These are phyloP conservation scores for Haplosporangium gracile DNA, from an alignment of 192 early-diverging fungal species.

Conservation along the genomic window DNA sequence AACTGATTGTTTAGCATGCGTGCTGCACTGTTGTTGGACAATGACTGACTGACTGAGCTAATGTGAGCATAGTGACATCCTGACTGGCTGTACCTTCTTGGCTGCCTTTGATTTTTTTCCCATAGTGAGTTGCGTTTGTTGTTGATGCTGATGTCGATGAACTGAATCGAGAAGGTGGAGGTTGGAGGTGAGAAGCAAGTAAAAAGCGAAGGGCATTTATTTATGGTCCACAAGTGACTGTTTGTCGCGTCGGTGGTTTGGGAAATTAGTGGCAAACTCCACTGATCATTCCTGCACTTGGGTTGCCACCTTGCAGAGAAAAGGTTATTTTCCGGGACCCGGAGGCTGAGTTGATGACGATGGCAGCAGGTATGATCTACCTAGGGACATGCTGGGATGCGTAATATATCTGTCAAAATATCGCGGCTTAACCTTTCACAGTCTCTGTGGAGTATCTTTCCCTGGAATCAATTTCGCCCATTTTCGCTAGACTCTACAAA, in stretches of 20 bases:
- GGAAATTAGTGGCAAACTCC: not conserved
- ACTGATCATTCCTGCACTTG: not conserved
- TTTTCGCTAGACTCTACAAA: too few species aligned
- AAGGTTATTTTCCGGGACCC: not conserved
- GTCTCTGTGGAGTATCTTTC: too few species aligned
- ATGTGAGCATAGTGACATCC: not conserved
- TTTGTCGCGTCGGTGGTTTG: not conserved
- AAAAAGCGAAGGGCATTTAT: not conserved
- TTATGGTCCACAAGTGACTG: too few species aligned
- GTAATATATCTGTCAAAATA: too few species aligned
- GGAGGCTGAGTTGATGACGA: not conserved
- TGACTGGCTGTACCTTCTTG: not conserved
- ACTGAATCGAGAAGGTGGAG: not conserved
- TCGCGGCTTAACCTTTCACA: too few species aligned
- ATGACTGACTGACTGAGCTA: not conserved
- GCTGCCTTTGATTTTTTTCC: constrained; percentile 5
- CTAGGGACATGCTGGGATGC: not conserved
- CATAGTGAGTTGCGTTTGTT: not conserved
- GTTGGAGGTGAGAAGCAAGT: not conserved
- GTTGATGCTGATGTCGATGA: not conserved
- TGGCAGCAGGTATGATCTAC: not conserved
- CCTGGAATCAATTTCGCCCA: too few species aligned
- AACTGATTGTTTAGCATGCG: not conserved
- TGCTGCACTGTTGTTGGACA: not conserved
- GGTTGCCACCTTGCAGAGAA: not conserved